Conservation (phyloP, 169 alveolate species). For the Plasmodium gonderi region DNA sequence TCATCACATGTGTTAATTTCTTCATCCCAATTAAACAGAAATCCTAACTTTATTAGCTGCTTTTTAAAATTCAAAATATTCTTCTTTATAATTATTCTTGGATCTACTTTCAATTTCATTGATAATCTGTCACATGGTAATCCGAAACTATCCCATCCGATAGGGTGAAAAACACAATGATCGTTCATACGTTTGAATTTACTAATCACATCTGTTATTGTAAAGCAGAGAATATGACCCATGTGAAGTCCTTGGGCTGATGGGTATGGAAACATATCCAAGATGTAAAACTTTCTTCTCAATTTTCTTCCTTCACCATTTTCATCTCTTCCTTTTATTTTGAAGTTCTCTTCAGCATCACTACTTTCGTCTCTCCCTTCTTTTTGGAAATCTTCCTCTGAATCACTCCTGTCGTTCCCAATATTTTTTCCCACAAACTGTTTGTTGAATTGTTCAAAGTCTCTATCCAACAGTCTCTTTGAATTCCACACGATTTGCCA, state of each 20-base stretch:
- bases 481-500: conserved; percentile 71
- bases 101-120: conserved; percentile 80
- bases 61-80: conserved; percentile 87
- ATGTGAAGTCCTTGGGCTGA: conserved; percentile 93
- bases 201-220: conserved; percentile 91
- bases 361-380: neutral
- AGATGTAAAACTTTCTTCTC: conserved; percentile 83
- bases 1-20: conserved; percentile 91
- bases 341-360: neutral
- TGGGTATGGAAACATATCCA: conserved; percentile 94
- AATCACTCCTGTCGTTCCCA: neutral
- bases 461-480: conserved; percentile 34
- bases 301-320: neutral
- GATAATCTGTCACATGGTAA: conserved; percentile 95
- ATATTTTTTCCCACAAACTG: neutral
- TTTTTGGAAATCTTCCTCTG: neutral
- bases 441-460: conserved; percentile 20
- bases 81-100: conserved; percentile 80
- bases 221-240: conserved; percentile 94
- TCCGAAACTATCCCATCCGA: conserved; percentile 96
- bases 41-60: conserved; percentile 90
- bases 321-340: neutral
- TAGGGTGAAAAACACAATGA: conserved; percentile 91
- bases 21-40: conserved; percentile 90
- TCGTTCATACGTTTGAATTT: conserved; percentile 89